These are phyloP conservation scores for Cryptococcus sp. DNA, from an alignment of 1,284 basidiomycete genomes.

Conservation along the genomic window DNA sequence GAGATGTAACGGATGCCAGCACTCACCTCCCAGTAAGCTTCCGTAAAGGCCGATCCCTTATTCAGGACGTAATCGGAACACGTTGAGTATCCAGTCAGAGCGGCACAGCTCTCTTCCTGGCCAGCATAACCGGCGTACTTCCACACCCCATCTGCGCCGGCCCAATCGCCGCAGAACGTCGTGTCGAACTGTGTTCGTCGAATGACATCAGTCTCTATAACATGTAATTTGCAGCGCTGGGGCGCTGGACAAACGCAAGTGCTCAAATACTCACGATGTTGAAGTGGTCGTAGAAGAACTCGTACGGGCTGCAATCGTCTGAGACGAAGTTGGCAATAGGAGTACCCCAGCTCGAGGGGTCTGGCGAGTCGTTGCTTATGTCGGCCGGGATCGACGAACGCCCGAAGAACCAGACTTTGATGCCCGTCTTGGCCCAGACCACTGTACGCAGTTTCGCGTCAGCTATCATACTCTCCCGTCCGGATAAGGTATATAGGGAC, in stretches of 20 bases:
- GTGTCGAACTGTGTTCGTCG: conserved; percentile 53
- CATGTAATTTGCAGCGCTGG: background rate
- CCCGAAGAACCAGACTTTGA: conserved; percentile 79
- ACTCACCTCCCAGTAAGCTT: conserved; percentile 71
- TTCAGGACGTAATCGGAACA: conserved; percentile 74
- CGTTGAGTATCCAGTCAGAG: conserved; percentile 72
- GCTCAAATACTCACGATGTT: conserved; percentile 57
- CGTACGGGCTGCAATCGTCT: conserved; percentile 66
- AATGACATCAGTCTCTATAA: no score
- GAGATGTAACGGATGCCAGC: background rate
- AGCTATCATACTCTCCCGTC: no score
- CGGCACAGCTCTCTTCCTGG: conserved; percentile 77
- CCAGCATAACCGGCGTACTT: conserved; percentile 67
- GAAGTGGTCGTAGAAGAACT: conserved; percentile 72
- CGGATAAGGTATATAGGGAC: no score
- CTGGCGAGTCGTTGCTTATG: conserved; percentile 66
- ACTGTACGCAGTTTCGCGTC: conserved; percentile 54
- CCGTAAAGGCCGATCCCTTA: conserved; percentile 66
- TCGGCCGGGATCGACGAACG: conserved; percentile 71
- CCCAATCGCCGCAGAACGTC: conserved; percentile 76
- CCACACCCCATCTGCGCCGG: conserved; percentile 68
- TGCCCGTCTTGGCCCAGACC: conserved; percentile 71
- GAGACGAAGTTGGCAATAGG: conserved; percentile 75
- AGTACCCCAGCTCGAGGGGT: conserved; percentile 70
- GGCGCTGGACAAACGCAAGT: background rate